phyloP scores from a whole-genome alignment of 2,329 filamentous ascomycete genomes.

The Penicillium sp. region DNA sequence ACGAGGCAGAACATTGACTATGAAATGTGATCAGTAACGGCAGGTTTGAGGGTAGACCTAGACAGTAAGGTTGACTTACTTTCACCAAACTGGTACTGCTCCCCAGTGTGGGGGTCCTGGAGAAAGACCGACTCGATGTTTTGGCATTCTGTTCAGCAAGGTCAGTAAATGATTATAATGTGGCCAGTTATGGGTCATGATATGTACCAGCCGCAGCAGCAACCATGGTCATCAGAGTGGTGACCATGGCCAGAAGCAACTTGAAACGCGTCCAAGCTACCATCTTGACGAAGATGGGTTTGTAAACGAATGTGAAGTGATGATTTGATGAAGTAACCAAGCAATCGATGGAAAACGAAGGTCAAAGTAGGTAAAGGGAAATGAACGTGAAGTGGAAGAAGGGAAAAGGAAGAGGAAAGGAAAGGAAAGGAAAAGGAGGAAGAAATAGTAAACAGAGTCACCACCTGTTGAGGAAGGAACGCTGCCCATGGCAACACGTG shows the following conservation, averaged over 20 bases:
- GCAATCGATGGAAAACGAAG: constrained; percentile 2
- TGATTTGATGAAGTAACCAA: neutral
- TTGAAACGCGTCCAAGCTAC: constrained; percentile 12
- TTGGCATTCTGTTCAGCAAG: neutral
- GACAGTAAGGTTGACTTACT: neutral
- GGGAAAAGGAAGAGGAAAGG: constrained; percentile 1
- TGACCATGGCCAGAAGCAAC: constrained; percentile 19
- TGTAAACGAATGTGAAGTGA: constrained; percentile 1
- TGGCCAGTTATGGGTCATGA: neutral
- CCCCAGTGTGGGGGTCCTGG: constrained; percentile 1
- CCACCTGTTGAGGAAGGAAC: constrained; percentile 2
- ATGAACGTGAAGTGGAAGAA: neutral
- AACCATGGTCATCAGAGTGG: constrained; percentile 19
- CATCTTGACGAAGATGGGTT: neutral
- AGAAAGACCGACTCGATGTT: neutral
- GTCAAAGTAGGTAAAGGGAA: neutral
- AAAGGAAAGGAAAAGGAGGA: neutral
- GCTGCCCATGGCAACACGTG: constrained; percentile 1
- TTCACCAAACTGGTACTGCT: neutral
- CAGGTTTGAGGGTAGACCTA: neutral
- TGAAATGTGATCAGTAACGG: neutral
- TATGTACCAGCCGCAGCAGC: constrained; percentile 8
- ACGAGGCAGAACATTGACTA: neutral
- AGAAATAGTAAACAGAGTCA: constrained; percentile 3
- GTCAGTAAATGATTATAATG: neutral